Base-by-base conservation (phyloP, 164 flowering plant species). In the Santalum album region DNA sequence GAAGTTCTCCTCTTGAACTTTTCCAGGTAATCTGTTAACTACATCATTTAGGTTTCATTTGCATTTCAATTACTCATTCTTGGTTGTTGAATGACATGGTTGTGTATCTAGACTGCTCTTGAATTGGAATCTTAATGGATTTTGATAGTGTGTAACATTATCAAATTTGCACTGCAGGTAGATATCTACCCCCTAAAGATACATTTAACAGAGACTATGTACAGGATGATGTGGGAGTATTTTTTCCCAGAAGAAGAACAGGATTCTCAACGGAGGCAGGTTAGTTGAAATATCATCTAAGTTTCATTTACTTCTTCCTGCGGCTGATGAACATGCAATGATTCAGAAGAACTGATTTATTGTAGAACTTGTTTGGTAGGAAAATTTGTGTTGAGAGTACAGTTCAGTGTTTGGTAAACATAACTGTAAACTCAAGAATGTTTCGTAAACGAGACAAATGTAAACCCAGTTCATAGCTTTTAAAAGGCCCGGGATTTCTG, bases 201-300 rank as follows among this genome's bases (percentile, higher is more conserved):
- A 62, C 90, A 94, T 70, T 77, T 94, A 77, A 87, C 97, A 3
- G 99, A 94, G 73, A 70, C 81, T 48, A 79, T 87, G 90, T 90
- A 90, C 72, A 74, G 83, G 70, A 81, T 82, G 92, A 94, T 90
- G 90, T 94, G 97, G 99, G 92, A 61, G 46, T 94, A 94, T 63
- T 76, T 90, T 46, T 94, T 94, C 64, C 96, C 97, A 23, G 96
- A 85, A 74, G 99, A 94, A 76, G 97, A 94, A 69, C 99, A 94
- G 63, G 99, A 94, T 69, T 90, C 97, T 52, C 96, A 80, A 55
- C 65, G 97, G 49, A 79, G 99, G 56, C 97, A 94, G 96, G 97
- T 81, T 57, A 65, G 78, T 66, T 32, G 34, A 3, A 29, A 29
- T 29, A 4, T 29, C 34, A 4, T 29, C 34, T 9, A 9, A 29